Conservation (phyloP, 192 early-diverging fungal species). For the Entomortierella chlamydospora region DNA sequence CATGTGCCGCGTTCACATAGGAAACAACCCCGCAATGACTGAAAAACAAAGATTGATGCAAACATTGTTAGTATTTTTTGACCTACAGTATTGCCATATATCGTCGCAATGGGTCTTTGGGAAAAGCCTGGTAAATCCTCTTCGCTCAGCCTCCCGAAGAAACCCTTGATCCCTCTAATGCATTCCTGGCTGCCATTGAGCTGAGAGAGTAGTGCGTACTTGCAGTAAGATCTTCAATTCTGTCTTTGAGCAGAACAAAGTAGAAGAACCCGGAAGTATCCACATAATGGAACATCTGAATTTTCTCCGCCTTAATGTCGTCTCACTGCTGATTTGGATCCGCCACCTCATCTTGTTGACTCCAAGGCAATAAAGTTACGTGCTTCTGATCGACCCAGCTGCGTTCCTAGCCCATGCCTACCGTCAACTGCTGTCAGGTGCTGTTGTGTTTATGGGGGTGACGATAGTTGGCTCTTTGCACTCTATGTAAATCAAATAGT, state of each 20-base stretch:
- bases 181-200: not conserved
- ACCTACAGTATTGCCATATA: too few relatives aligned
- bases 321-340: too few relatives aligned
- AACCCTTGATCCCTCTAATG: not conserved
- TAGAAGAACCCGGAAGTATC: not conserved
- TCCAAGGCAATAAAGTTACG: not conserved
- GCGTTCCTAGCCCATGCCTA: not conserved
- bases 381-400: not conserved
- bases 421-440: not conserved
- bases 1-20: too few relatives aligned
- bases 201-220: not conserved
- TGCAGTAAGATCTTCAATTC: not conserved
- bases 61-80: too few relatives aligned
- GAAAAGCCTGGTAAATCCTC: not conserved
- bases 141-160: not conserved
- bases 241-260: not conserved
- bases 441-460: not conserved
- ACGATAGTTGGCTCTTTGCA: not conserved
- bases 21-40: too few relatives aligned
- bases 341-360: too few relatives aligned
- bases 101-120: too few relatives aligned
- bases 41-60: too few relatives aligned
- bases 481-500: not conserved
- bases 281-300: too few relatives aligned
- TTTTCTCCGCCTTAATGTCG: too few relatives aligned